A percentile compares a stretch with the other conserved stretches of the same genome.
phyloP scores from a whole-genome alignment of 2,329 filamentous ascomycete genomes.

The Pyrenophora tritici-repentis region DNA sequence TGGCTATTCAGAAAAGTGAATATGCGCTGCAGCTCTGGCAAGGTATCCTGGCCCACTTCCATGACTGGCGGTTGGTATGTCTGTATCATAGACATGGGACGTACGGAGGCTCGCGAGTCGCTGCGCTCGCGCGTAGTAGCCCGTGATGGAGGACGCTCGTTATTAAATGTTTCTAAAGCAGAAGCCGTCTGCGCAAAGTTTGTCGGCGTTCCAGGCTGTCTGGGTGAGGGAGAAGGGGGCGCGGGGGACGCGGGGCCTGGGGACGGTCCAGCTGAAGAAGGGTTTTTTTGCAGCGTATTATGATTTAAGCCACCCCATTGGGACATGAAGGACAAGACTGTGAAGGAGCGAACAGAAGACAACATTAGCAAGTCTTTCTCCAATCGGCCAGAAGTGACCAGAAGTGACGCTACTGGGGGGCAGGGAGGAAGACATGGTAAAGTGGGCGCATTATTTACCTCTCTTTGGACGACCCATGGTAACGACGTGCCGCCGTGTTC shows the following conservation, averaged over 20 bases:
- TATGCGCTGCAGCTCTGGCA: constrained; percentile 91
- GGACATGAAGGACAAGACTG: constrained; percentile 89
- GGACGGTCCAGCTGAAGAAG: constrained; percentile 28
- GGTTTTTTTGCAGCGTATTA: constrained; percentile 26
- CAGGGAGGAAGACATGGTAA: constrained; percentile 10
- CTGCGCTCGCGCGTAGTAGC: constrained; percentile 50
- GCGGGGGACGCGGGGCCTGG: constrained; percentile 44
- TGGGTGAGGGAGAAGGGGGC: constrained; percentile 37
- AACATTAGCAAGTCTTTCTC: constrained; percentile 33
- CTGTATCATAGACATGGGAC: constrained; percentile 84
- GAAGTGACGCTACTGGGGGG: constrained; percentile 10
- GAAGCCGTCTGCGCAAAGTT: constrained; percentile 36
- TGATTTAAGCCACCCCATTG: constrained; percentile 64
- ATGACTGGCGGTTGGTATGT: constrained; percentile 84
- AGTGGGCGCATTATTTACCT: constrained; percentile 36
- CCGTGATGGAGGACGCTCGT: constrained; percentile 32
- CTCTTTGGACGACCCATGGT: constrained; percentile 45
- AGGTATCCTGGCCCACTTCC: constrained; percentile 81
- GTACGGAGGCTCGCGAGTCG: constrained; percentile 60
- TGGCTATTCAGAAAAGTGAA: constrained; percentile 95
- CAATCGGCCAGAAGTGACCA: neutral
- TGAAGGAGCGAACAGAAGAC: constrained; percentile 26
- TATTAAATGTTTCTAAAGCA: constrained; percentile 38
- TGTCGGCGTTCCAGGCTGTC: constrained; percentile 24
- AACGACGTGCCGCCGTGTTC: constrained; percentile 21